Evolutionary conservation across 768 basidiomycete genomes (phyloP), one percentile per base, ranked within the genome.

Genomic region (Mrakia hoshinonis): DNA sequence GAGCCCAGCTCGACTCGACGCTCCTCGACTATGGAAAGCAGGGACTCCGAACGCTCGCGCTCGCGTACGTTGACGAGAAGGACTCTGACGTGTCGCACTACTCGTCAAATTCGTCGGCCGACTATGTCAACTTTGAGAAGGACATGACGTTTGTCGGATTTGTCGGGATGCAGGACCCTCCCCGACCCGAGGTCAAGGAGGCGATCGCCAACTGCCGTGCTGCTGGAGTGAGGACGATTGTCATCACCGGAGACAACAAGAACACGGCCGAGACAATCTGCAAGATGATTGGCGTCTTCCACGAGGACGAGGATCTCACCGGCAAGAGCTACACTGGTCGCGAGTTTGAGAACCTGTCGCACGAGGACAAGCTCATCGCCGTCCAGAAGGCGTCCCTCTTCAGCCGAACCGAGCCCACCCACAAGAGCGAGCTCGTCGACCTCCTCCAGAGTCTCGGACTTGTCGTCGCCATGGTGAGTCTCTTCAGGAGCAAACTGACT

Each of bases 221-320:
- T 20, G 95, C 94, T 10, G 95, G 95, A 20, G 95, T 99, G 75
- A 85, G 94, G 48, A 92, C 97, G 55, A 87, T 99, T 75, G 95
- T 95, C 77, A 95, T 99, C 79, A 99, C 95, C 13, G 67, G 67
- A n/a, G 67, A 68, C 43, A 68, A 68, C 67, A 68, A 68, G 68
- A 88, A 89, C 73, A 99, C 95, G 24, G 95, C 94, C 54, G 95
- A 97, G 83, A 91, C 93, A 36, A 97, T 99, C 76, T 97, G 93
- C 80, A 83, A 91, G 72, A 89, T 93, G 80, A 93, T 99, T 80
- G 94, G 95, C 4, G 91, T 99, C 75, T 96, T 98, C 77, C 87
- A 82, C 49, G 84, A 86, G 74, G 78, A 90, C 73, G 95, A 97
- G 81, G 89, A 95, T 80, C 81, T 96, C 79, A 87, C 85, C n/a